Evolutionary conservation across 148 eudicot species (phyloP).

Genomic region (Diospyros lotus): DNA sequence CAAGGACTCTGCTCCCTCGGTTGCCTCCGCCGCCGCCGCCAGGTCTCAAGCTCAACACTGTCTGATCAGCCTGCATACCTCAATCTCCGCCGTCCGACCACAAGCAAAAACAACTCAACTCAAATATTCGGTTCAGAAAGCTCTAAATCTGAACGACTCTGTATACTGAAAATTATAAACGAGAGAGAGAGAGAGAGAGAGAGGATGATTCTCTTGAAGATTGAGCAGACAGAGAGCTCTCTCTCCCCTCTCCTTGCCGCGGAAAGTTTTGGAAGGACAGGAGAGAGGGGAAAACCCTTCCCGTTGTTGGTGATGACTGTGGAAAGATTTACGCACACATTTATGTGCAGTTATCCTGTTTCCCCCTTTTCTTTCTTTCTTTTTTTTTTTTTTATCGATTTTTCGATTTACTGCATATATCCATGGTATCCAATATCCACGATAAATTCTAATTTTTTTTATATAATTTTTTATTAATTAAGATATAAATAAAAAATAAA

Average conservation of each 20-base stretch:
- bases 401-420: background rate
- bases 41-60: slow-evolving; percentile 95
- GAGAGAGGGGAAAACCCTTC: slow-evolving; percentile 8
- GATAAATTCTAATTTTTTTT: no score
- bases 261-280: slow-evolving; percentile 7
- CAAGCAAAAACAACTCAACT: slow-evolving; percentile 2
- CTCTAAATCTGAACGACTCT: slow-evolving; percentile 28
- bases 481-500: no score
- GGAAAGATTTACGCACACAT: no score
- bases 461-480: no score
- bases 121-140: slow-evolving; percentile 1
- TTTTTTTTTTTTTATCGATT: background rate
- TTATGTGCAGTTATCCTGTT: background rate
- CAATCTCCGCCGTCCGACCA: slow-evolving; percentile 24
- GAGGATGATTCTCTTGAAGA: background rate
- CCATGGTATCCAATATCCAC: no score
- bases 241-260: slow-evolving; percentile 27
- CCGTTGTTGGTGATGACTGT: background rate
- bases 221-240: slow-evolving; percentile 5
- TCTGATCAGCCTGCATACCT: slow-evolving; percentile 94
- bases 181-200: background rate
- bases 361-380: background rate
- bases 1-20: slow-evolving; percentile 61
- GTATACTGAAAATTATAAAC: background rate
- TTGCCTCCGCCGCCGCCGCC: slow-evolving; percentile 75